A percentile compares a stretch with the other conserved stretches of the same genome.
phyloP scores from a whole-genome alignment of 129 eudicot genomes.

The Saussurea involucrata region DNA sequence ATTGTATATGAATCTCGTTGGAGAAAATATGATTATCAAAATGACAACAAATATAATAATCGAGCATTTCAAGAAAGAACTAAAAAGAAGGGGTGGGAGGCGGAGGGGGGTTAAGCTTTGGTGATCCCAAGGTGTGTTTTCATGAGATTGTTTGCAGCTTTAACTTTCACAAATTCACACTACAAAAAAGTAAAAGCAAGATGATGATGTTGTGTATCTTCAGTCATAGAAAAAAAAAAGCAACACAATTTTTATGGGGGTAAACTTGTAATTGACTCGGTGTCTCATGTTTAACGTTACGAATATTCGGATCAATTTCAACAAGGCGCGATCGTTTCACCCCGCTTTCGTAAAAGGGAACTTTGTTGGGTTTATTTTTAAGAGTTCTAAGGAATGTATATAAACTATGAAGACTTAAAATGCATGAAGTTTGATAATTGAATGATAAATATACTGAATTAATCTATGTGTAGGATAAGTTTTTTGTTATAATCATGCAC shows the following conservation, averaged over 20 bases:
- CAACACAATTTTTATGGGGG: not conserved
- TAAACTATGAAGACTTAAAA: too few species aligned
- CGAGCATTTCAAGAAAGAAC: constrained; percentile 1
- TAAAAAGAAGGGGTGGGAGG: not conserved
- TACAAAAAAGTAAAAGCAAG: constrained; percentile 19
- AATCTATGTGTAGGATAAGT: too few species aligned
- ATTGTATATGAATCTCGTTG: not conserved
- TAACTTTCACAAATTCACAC: constrained; percentile 33
- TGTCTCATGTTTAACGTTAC: not conserved
- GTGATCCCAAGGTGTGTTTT: constrained; percentile 34
- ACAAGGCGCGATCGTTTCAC: not conserved
- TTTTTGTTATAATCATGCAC: too few species aligned
- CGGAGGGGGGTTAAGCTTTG: not conserved
- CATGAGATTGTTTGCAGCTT: constrained; percentile 29
- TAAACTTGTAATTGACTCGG: not conserved
- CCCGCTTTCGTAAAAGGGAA: not conserved
- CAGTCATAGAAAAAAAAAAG: not conserved
- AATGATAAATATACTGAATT: too few species aligned
- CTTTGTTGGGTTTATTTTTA: not conserved
- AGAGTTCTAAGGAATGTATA: too few species aligned
- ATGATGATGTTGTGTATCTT: constrained; percentile 20
- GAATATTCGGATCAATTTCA: not conserved
- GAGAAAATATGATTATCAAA: not conserved
- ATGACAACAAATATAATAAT: not conserved
- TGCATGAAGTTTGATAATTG: too few species aligned